Base-by-base conservation (phyloP, 1,139 yeast genomes). In the Magnusiomyces fungicola region DNA sequence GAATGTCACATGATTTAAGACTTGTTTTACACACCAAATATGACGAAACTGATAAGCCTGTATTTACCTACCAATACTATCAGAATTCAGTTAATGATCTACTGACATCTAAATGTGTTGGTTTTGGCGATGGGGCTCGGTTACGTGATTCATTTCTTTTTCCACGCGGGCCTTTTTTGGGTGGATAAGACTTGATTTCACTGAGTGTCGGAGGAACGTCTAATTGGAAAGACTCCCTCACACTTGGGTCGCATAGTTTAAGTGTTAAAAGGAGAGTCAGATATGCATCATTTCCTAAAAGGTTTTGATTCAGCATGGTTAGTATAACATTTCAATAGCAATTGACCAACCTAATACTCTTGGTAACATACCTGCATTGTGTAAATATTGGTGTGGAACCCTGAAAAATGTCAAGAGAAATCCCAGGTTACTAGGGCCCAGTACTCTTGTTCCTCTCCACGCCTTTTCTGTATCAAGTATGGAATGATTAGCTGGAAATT, bases 321-420 rank as follows among this genome's bases (percentile, higher is more conserved):
- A 16, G n/a, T 19, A 14, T n/a, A n/a, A n/a, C n/a, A n/a, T n/a
- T n/a, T n/a, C n/a, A n/a, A n/a, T n/a, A n/a, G n/a, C n/a, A n/a
- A n/a, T n/a, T n/a, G n/a, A n/a, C n/a, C n/a, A n/a, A n/a, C n/a
- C n/a, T n/a, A n/a, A n/a, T n/a, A n/a, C n/a, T n/a, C n/a, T n/a
- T n/a, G n/a, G n/a, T n/a, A n/a, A n/a, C n/a, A n/a, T n/a, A 16
- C 85, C 90, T 1, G 90, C 95, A 61, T 85, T 85, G 61, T 85
- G 95, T 45, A 84, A 66, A 54, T 72, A 76, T 0, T 83, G 73
- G 61, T 80, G 79, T 0, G 89, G 87, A 5, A 86, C 71, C 6
- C 73, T 69, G 25, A 81, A 68, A 47, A 70, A 65, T 45, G 74
- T 68, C 21, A 84, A 67, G 1, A 80, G 71, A 45, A 72, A 76